Conservation (phyloP, 1,284 basidiomycete genomes). For the Tilletia indica region DNA sequence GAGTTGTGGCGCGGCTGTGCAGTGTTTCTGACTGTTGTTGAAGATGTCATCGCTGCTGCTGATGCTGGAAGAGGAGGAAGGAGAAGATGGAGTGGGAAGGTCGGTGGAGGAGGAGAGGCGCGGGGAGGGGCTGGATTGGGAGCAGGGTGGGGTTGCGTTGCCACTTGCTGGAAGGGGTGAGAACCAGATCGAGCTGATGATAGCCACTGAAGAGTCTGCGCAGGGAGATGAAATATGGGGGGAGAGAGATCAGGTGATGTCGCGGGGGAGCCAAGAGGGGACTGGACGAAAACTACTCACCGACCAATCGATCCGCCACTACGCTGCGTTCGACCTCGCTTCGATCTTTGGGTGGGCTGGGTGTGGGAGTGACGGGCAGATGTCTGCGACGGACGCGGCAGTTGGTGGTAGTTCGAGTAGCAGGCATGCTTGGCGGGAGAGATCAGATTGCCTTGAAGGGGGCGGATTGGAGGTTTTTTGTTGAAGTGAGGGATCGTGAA, state of each 20-base stretch:
- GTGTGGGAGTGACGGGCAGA: background rate
- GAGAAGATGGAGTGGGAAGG: background rate
- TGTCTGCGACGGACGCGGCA: background rate
- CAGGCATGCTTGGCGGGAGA: background rate
- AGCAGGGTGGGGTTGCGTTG: constrained; percentile 13
- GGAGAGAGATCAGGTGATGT: background rate
- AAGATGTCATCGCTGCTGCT: background rate
- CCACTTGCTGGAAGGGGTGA: constrained; percentile 7
- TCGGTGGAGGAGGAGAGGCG: background rate
- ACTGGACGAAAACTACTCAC: background rate
- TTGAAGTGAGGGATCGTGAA: too few species aligned
- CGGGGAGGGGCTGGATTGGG: constrained; percentile 3
- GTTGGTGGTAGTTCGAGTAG: background rate
- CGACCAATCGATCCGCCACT: constrained; percentile 6
- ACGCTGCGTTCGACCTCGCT: constrained; percentile 11
- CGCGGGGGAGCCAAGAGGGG: background rate
- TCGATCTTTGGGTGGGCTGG: background rate
- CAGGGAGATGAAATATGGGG: background rate
- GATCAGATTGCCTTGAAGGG: background rate
- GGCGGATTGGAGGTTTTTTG: too few species aligned
- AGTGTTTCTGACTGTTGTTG: background rate
- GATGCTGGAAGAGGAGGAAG: constrained; percentile 4
- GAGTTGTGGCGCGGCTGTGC: constrained; percentile 21
- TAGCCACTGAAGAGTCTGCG: background rate
- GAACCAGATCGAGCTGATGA: constrained; percentile 11